Evolutionary conservation across 345 rosid species (phyloP).

Genomic region (Lepidium didymum): DNA sequence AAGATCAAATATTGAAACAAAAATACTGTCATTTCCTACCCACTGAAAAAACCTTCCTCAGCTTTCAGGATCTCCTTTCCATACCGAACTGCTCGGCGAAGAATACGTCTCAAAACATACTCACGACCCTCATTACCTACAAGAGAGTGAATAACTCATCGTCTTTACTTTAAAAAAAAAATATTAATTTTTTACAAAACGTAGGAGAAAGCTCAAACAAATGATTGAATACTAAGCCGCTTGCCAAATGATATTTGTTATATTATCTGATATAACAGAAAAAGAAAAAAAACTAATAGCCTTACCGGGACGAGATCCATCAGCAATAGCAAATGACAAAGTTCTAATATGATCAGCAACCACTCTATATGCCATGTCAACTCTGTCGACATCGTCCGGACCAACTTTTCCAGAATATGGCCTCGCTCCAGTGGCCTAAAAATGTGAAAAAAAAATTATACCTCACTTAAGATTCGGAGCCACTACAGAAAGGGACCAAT

Average conservation of each 20-base stretch:
- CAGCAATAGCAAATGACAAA: slow-evolving; percentile 92
- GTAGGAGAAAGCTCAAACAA: not conserved
- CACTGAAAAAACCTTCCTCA: slow-evolving; percentile 81
- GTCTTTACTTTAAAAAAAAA: too few relatives aligned
- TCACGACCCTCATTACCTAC: slow-evolving; percentile 97
- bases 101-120: slow-evolving; percentile 91
- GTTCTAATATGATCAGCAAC: slow-evolving; percentile 97
- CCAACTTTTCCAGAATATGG: slow-evolving; percentile 95
- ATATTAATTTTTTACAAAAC: too few relatives aligned
- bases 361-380: slow-evolving; percentile 98
- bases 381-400: slow-evolving; percentile 58
- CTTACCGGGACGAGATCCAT: slow-evolving; percentile 96
- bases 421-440: slow-evolving; percentile 76
- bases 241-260: not conserved
- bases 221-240: not conserved
- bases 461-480: not conserved
- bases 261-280: not conserved
- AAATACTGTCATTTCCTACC: slow-evolving; percentile 38
- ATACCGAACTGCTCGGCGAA: slow-evolving; percentile 95
- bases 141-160: not conserved
- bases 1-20: not conserved
- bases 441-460: slow-evolving; percentile 1
- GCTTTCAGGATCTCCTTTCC: slow-evolving; percentile 89
- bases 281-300: not conserved
- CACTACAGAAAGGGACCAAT: slow-evolving; percentile 5